Base-by-base conservation (phyloP, 768 basidiomycete genomes). In the Cystobasidium onofrii region DNA sequence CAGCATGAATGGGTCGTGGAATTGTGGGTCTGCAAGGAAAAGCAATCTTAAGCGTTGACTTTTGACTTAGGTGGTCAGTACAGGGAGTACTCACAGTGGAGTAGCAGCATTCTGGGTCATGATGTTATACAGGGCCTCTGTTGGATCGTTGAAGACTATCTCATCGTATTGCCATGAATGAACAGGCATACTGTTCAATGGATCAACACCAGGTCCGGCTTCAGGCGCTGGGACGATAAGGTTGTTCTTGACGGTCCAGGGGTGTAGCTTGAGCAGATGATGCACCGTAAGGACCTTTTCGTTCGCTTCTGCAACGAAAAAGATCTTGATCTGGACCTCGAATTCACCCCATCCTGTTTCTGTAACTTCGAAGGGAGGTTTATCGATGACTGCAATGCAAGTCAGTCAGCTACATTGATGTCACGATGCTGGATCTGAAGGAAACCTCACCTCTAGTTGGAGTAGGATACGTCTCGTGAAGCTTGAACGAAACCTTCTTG, bases 331-430 rank as follows among this genome's bases (percentile, higher is more conserved):
- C 78, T 89, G 87, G 76, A 98, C 89, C 79, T 96, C 92, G 82
- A 99, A 99, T 83, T 99, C 96, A 77, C 96, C 96, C 96, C 96
- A 99, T 61, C 96, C 96, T 18, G 96, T 98, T 81, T 98, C 96
- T 12, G 93, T 88, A 18, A 98, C 88, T 77, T 92, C 91, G 79
- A 93, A 99, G 0, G 96, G 96, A 2, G 92, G 87, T 80, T 90
- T 92, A 79, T 99, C 96, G 33, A 96, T 80, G 77, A 89, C 95
- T 97, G 76, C 29, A 54, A 60, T n/a, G n/a, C n/a, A n/a, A n/a
- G n/a, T n/a, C n/a, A n/a, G n/a, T n/a, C n/a, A n/a, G n/a, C n/a
- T n/a, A n/a, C n/a, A n/a, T n/a, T n/a, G n/a, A n/a, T n/a, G n/a
- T n/a, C n/a, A n/a, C n/a, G n/a, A n/a, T n/a, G n/a, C n/a, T n/a